Evolutionary conservation across 192 early-diverging fungal species (phyloP), one percentile per base, ranked within the genome.

Genomic region (Podila clonocystis): DNA sequence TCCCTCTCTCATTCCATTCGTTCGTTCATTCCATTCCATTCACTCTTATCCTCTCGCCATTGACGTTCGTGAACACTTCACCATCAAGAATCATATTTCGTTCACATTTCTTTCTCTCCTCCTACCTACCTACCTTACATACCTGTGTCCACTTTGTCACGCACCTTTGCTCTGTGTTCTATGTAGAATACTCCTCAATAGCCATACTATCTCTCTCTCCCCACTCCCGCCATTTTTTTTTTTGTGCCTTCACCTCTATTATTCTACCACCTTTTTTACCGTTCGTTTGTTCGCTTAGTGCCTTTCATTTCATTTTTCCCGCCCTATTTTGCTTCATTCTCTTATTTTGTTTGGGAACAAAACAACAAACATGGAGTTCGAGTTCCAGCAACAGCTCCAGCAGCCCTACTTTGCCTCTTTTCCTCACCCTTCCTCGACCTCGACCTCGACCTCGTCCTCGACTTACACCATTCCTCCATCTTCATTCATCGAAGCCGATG

Each of bases 301-400:
- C 45, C 31, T 57, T 36, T 38, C 30, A 38, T 50, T 50, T 33
- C 58, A 49, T 11, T 33, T 57, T 58, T 52, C 66, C 36, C 28
- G 50, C 55, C 30, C 30, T 50, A 41, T 34, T 31, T 34, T 58
- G 19, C n/a, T 30, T 34, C 31, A 38, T 33, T 22, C 36, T 67
- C 5, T 31, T 33, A 26, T 67, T 67, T 57, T 31, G 20, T 31
- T 30, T 62, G 61, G 33, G 22, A 45, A 45, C 41, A 13, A 45
- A 1, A 45, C 34, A 36, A 33, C 33, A 13, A 41, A 45, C 52
- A 55, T 55, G 52, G 52, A 55, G 11, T 55, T 24, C 24, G 52
- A 55, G 24, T 55, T 24, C 52, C 52, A 55, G 52, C 52, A 55
- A 55, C 52, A 55, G 20, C 52, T 24, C 52, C 52, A 61, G 29